phyloP scores from a whole-genome alignment of 129 eudicot genomes.

The Tanacetum coccineum region DNA sequence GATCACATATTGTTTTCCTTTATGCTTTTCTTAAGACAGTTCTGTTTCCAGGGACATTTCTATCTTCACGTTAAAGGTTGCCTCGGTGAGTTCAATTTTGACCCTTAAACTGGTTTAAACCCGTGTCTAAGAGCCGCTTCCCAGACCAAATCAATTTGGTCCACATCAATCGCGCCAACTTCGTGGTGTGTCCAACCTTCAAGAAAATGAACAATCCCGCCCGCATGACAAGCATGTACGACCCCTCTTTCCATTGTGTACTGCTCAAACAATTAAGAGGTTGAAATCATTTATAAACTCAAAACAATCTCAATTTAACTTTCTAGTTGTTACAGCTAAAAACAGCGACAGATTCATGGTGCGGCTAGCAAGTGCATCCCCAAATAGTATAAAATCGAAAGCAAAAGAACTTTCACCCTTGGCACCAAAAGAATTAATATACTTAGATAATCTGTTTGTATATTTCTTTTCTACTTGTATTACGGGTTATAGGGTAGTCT shows the following conservation, averaged over 20 bases:
- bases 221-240: slow-evolving; percentile 95
- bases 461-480: background rate
- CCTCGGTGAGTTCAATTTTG: too few relatives aligned
- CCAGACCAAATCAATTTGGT: slow-evolving; percentile 75
- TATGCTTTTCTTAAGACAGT: too few relatives aligned
- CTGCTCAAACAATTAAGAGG: slow-evolving; percentile 34
- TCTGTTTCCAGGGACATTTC: too few relatives aligned
- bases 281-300: background rate
- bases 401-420: too few relatives aligned
- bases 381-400: too few relatives aligned
- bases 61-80: too few relatives aligned
- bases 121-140: slow-evolving; percentile 83
- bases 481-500: background rate
- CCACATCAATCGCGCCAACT: slow-evolving; percentile 80
- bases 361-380: too few relatives aligned
- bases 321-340: too few relatives aligned
- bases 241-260: slow-evolving; percentile 86
- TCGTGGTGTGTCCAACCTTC: slow-evolving; percentile 95
- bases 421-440: too few relatives aligned
- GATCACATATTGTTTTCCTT: too few relatives aligned
- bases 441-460: too few relatives aligned
- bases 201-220: slow-evolving; percentile 84
- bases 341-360: too few relatives aligned
- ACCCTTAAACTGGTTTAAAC: slow-evolving; percentile 42
- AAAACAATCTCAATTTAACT: background rate